Percentiles rank a stretch among this genome's conserved stretches.
Evolutionary conservation across 108 stramenopile species (phyloP).

Genomic region (Pinguiococcus pyrenoidosus): DNA sequence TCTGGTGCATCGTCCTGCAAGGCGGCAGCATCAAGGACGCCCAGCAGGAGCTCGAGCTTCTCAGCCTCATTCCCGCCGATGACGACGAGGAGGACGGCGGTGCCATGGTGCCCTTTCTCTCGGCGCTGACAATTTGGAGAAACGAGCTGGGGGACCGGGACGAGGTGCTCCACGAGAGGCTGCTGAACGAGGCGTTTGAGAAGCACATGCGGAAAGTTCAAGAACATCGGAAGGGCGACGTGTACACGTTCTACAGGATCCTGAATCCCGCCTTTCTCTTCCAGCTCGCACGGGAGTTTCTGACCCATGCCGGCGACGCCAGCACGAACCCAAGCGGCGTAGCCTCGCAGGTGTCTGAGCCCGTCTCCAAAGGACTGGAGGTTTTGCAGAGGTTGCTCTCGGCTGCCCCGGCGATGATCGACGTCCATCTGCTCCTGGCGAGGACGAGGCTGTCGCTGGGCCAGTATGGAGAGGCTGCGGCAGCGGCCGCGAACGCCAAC

Average conservation of each 20-base stretch:
- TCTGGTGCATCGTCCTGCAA: slow-evolving; percentile 37
- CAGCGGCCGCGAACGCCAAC: slow-evolving; percentile 6
- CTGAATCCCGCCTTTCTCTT: neutral
- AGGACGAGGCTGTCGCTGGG: slow-evolving; percentile 16
- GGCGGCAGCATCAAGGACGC: slow-evolving; percentile 40
- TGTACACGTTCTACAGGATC: slow-evolving; percentile 1
- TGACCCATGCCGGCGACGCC: too few relatives aligned
- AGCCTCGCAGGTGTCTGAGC: too few relatives aligned
- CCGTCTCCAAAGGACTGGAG: slow-evolving; percentile 28
- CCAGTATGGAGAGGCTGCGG: slow-evolving; percentile 14
- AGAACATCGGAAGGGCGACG: neutral
- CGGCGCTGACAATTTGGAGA: slow-evolving; percentile 14
- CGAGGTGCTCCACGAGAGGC: neutral
- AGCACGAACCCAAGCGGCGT: too few relatives aligned
- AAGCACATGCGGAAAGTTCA: neutral
- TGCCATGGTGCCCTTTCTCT: neutral
- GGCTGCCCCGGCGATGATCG: slow-evolving; percentile 30
- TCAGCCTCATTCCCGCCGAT: slow-evolving; percentile 17
- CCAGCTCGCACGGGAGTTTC: too few relatives aligned
- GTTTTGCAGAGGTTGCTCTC: slow-evolving; percentile 16
- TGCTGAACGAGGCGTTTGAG: neutral
- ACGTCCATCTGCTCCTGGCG: slow-evolving; percentile 28
- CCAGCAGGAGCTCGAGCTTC: slow-evolving; percentile 44
- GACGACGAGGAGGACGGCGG: neutral
- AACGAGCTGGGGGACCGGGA: slow-evolving; percentile 18